Evolutionary conservation across 1,284 basidiomycete species (phyloP).

Genomic region (Trametes sp.): DNA sequence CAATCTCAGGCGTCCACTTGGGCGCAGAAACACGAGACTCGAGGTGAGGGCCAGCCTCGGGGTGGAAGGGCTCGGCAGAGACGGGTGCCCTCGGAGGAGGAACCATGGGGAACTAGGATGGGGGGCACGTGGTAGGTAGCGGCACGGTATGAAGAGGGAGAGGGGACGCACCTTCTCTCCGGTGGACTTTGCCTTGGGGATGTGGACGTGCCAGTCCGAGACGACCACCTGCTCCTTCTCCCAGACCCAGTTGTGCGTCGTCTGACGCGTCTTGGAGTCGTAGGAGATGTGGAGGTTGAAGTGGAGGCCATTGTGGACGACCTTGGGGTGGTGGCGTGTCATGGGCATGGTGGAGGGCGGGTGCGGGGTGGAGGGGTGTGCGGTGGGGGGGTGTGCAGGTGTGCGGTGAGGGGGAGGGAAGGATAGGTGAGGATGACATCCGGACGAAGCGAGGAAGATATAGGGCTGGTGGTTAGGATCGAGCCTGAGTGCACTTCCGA

Average conservation of each 20-base stretch:
- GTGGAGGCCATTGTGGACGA: conserved; percentile 16
- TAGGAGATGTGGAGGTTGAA: conserved; percentile 18
- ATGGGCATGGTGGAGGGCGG: neutral
- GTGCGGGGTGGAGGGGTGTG: neutral
- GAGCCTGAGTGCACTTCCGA: neutral
- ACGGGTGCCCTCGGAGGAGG: conserved; percentile 11
- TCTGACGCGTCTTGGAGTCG: conserved; percentile 15
- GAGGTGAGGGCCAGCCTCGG: neutral
- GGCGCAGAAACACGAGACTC: neutral
- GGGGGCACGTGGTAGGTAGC: neutral
- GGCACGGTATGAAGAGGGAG: neutral
- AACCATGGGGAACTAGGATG: conserved; percentile 22
- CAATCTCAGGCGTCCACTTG: conserved; percentile 16
- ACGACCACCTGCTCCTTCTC: conserved; percentile 16
- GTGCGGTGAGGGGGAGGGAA: neutral
- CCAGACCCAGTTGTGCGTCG: conserved; percentile 19
- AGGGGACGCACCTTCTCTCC: conserved; percentile 17
- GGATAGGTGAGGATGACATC: neutral
- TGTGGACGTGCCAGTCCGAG: conserved; percentile 12
- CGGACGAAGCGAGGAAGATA: neutral
- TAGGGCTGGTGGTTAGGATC: neutral
- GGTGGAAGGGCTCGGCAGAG: conserved; percentile 16
- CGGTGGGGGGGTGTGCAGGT: neutral
- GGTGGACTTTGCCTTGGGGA: conserved; percentile 25
- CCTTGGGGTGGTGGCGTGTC: neutral